Percentiles rank a stretch among this genome's conserved stretches.
These are phyloP conservation scores for Lycium barbarum DNA, from an alignment of 257 asterid genomes.

Conservation along the genomic window DNA sequence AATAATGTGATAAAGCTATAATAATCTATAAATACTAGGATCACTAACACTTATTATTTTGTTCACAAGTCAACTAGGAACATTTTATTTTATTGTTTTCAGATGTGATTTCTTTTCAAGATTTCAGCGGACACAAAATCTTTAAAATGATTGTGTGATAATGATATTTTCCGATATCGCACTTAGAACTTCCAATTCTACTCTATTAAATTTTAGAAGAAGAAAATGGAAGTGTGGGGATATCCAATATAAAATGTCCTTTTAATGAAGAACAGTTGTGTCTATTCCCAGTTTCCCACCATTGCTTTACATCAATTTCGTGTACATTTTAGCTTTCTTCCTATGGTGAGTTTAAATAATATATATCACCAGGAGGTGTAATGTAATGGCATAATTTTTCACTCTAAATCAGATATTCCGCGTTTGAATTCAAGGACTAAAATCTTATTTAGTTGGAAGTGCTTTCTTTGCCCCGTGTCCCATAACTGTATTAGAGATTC, in stretches of 20 bases:
- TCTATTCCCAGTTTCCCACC: slow-evolving; percentile 22
- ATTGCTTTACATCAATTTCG: neutral
- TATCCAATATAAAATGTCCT: slow-evolving; percentile 20
- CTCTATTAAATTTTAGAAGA: neutral
- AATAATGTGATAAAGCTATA: neutral
- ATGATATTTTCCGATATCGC: neutral
- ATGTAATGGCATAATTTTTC: too few species aligned
- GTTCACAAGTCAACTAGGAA: neutral
- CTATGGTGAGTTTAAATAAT: neutral
- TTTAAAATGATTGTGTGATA: neutral
- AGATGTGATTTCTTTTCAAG: neutral
- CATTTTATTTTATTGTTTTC: neutral
- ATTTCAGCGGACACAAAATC: slow-evolving; percentile 13
- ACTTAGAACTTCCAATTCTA: neutral
- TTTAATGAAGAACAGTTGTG: neutral
- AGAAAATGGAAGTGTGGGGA: neutral
- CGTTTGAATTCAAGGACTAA: neutral
- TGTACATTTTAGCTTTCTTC: neutral
- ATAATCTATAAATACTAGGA: neutral
- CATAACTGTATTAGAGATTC: neutral
- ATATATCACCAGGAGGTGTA: neutral
- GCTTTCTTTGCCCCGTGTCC: too few species aligned
- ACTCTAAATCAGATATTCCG: too few species aligned
- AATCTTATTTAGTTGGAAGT: neutral
- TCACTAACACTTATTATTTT: neutral